A percentile compares a stretch with the other conserved stretches of the same genome.
Conservation (phyloP, 352 stramenopile species). For the Phytophthora rubi region DNA sequence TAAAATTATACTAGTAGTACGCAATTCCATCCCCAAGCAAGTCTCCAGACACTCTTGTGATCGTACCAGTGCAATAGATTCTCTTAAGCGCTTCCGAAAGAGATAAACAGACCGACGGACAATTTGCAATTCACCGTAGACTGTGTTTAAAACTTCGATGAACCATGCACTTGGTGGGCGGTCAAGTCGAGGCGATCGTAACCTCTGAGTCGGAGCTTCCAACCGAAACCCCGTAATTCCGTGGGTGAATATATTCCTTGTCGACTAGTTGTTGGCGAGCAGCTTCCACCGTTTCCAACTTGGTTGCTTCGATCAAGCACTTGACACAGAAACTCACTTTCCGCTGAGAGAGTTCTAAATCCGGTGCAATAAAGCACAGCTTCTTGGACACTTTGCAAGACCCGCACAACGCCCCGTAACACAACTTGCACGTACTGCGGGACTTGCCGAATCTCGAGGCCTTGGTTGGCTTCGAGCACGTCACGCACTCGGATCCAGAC, state of each 20-base stretch:
- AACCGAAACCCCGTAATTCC: not conserved
- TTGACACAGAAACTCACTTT: slow-evolving; percentile 40
- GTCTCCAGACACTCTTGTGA: too few relatives aligned
- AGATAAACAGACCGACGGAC: too few relatives aligned
- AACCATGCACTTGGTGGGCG: not conserved
- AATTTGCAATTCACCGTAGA: too few relatives aligned
- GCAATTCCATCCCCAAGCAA: too few relatives aligned
- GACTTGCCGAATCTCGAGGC: slow-evolving; percentile 7
- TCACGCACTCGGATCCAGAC: slow-evolving; percentile 14
- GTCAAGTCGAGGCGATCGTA: not conserved
- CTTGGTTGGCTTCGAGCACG: slow-evolving; percentile 22
- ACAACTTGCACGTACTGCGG: slow-evolving; percentile 28
- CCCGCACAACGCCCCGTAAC: slow-evolving; percentile 17
- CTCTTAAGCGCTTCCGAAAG: too few relatives aligned
- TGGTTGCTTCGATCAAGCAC: slow-evolving; percentile 33
- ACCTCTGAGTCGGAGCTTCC: not conserved
- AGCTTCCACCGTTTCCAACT: slow-evolving; percentile 23
- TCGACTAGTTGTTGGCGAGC: slow-evolving; percentile 27
- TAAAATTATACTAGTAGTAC: too few relatives aligned
- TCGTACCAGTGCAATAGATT: too few relatives aligned
- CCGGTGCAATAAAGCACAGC: slow-evolving; percentile 32
- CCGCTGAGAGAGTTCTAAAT: slow-evolving; percentile 25
- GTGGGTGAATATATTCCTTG: not conserved
- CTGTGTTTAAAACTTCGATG: not conserved
- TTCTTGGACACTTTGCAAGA: slow-evolving; percentile 33